phyloP scores from a whole-genome alignment of 2,329 filamentous ascomycete genomes.

The Alternaria infectoria region DNA sequence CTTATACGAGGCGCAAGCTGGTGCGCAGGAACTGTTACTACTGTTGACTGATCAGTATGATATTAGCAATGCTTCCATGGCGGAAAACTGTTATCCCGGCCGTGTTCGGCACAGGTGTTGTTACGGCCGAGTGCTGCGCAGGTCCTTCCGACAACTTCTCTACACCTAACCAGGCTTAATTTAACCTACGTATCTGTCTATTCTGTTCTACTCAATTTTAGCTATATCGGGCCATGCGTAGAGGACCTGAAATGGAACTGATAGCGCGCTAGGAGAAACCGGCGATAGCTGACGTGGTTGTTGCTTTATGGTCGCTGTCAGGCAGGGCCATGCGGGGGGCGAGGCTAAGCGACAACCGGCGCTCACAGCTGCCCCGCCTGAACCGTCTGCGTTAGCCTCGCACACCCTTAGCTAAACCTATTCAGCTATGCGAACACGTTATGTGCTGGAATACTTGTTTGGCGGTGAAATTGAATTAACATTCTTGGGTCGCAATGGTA shows the following conservation, averaged over 20 bases:
- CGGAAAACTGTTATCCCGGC: background rate
- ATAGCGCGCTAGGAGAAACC: rapidly evolving
- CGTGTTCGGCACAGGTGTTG: background rate
- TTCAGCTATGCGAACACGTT: background rate
- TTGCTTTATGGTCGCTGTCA: background rate
- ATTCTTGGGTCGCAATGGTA: background rate
- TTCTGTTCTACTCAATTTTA: rapidly evolving
- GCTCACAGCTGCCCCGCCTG: background rate
- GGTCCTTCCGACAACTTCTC: background rate
- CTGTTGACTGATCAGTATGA: background rate
- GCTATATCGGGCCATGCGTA: background rate
- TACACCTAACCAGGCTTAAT: background rate
- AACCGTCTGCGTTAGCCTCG: background rate
- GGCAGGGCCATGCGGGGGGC: background rate
- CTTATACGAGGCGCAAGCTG: background rate
- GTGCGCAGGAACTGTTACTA: background rate
- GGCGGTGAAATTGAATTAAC: background rate
- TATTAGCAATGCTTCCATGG: rapidly evolving
- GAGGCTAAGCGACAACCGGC: background rate
- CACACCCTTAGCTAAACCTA: background rate
- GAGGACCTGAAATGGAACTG: background rate
- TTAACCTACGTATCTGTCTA: background rate
- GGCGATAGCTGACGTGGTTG: background rate
- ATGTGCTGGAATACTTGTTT: background rate
- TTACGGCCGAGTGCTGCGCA: background rate